phyloP scores from a whole-genome alignment of 805 yeast genomes.

The Komagataella ulmi region DNA sequence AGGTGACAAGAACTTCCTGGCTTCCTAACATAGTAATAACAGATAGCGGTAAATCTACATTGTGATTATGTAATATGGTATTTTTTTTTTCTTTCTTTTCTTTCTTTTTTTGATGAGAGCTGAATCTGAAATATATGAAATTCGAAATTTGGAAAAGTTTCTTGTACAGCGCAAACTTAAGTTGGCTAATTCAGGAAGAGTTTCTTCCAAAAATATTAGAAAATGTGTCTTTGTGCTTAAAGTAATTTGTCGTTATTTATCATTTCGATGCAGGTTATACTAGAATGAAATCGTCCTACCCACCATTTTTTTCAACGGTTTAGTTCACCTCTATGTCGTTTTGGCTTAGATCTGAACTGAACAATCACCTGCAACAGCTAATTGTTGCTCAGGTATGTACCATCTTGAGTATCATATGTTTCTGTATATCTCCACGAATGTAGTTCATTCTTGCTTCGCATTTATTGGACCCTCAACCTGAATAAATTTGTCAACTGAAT shows the following conservation, averaged over 20 bases:
- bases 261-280: background rate
- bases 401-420: background rate
- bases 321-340: background rate
- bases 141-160: background rate
- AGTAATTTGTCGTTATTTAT: constrained; percentile 1
- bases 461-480: no score
- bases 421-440: no score
- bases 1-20: constrained; percentile 11
- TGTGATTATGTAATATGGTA: background rate
- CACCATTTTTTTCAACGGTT: background rate
- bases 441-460: no score
- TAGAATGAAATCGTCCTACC: background rate
- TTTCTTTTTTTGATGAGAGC: no score
- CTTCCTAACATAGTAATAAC: background rate
- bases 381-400: background rate
- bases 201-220: constrained; percentile 8
- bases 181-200: constrained; percentile 10
- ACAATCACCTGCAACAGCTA: background rate
- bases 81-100: background rate
- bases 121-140: no score
- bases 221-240: constrained; percentile 19
- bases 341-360: background rate
- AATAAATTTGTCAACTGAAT: no score
- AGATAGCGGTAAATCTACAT: background rate
- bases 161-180: constrained; percentile 13